Conservation (phyloP, 441 rosid genomes). For the Raphanus hybrid region DNA sequence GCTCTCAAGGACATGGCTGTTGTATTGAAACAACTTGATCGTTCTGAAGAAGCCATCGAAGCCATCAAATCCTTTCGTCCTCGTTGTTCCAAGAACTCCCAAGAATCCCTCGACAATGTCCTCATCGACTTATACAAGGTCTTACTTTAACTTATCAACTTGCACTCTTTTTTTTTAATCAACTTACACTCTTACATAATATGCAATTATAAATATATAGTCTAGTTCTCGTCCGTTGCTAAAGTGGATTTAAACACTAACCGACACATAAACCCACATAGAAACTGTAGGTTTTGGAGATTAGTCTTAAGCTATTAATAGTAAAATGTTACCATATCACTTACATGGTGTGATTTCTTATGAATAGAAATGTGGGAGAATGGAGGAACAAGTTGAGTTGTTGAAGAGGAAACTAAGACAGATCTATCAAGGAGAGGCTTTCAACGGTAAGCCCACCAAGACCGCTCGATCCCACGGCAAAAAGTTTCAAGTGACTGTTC, state of each 20-base stretch:
- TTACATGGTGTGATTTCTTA: neutral
- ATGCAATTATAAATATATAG: neutral
- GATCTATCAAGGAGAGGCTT: conserved; percentile 81
- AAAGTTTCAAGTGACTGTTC: conserved; percentile 86
- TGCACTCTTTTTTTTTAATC: too few species aligned
- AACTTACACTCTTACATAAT: neutral
- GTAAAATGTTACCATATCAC: conserved; percentile 5
- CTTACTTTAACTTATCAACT: conserved; percentile 6
- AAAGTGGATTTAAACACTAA: neutral
- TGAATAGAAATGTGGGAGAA: conserved; percentile 79
- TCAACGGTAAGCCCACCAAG: conserved; percentile 83
- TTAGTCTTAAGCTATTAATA: neutral
- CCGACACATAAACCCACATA: neutral
- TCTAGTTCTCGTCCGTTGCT: neutral
- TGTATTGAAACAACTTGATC: conserved; percentile 74
- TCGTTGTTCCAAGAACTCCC: conserved; percentile 77
- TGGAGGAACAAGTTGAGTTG: conserved; percentile 78
- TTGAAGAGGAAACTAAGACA: conserved; percentile 71
- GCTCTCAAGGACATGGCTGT: conserved; percentile 96
- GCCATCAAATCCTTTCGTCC: conserved; percentile 79
- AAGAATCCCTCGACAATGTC: conserved; percentile 88
- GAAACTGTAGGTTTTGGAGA: neutral
- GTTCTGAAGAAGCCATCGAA: conserved; percentile 86
- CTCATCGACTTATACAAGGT: conserved; percentile 94
- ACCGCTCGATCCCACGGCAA: conserved; percentile 95